Percentiles rank a stretch among this genome's conserved stretches.
These are phyloP conservation scores for Eutrema heterophyllum DNA, from an alignment of 345 rosid species.

Conservation along the genomic window DNA sequence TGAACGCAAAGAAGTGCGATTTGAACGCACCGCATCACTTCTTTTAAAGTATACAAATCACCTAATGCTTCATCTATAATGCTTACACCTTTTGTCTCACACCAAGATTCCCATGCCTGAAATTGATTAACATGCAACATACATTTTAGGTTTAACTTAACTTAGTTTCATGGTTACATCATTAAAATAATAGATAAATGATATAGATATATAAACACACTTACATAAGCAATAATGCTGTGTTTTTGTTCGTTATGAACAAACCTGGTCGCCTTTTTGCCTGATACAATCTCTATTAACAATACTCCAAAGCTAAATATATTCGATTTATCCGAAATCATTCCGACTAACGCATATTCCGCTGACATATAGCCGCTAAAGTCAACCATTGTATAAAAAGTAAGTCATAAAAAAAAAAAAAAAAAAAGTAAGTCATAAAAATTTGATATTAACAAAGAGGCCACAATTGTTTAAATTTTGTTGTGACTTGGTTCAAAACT, in stretches of 20 bases:
- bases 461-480: too few relatives aligned
- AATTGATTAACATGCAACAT: background rate
- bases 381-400: background rate
- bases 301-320: background rate
- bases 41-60: background rate
- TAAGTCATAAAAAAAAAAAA: background rate
- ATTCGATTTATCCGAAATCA: background rate
- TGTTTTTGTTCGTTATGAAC: background rate
- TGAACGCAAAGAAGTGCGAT: constrained; percentile 20
- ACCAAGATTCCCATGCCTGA: constrained; percentile 19
- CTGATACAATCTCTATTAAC: constrained; percentile 1
- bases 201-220: background rate
- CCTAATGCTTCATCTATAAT: background rate
- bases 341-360: background rate
- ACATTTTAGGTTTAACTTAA: background rate
- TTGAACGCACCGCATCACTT: background rate
- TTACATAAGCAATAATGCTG: background rate
- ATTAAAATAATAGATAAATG: background rate
- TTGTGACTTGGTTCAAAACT: too few relatives aligned
- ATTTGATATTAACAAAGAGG: too few relatives aligned
- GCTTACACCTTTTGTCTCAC: background rate
- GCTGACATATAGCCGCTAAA: background rate
- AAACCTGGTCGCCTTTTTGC: background rate
- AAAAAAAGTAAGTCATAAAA: background rate
- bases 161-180: background rate